Conservation (phyloP, 257 asterid species). For the Lavandula angustifolia region DNA sequence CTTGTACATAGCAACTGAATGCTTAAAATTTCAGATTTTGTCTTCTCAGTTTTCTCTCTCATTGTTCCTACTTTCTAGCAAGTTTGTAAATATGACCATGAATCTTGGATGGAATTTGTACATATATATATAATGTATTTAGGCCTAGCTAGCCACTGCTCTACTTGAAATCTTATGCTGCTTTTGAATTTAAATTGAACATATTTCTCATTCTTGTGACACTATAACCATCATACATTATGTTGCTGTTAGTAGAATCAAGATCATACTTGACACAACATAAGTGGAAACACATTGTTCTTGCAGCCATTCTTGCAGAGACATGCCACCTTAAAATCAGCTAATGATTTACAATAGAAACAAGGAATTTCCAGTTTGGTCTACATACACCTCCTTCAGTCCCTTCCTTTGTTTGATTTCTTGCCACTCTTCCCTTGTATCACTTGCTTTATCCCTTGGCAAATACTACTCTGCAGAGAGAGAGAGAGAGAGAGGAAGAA, state of each 20-base stretch:
- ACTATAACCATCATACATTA: not conserved
- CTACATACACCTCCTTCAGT: constrained; percentile 9
- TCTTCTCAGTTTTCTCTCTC: not conserved
- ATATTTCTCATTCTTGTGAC: too few relatives aligned
- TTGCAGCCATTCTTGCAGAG: not conserved
- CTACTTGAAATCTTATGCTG: too few relatives aligned
- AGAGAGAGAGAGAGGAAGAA: not conserved
- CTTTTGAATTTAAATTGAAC: too few relatives aligned
- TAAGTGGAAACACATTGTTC: not conserved
- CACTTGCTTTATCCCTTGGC: constrained; percentile 63
- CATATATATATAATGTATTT: too few relatives aligned
- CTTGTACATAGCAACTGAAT: constrained; percentile 25
- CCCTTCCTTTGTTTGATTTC: constrained; percentile 42
- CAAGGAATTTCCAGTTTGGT: not conserved
- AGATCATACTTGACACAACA: not conserved
- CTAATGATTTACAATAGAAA: constrained; percentile 20
- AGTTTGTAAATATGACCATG: too few relatives aligned
- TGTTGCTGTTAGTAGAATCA: not conserved
- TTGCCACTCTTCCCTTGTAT: constrained; percentile 59
- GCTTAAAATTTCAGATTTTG: constrained; percentile 13
- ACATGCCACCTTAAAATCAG: not conserved
- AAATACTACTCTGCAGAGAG: constrained; percentile 50
- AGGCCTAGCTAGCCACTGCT: too few relatives aligned
- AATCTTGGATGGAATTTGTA: too few relatives aligned
- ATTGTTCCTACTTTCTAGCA: not conserved